Base-by-base conservation (phyloP, 768 basidiomycete genomes). In the Suillus subalutaceus region DNA sequence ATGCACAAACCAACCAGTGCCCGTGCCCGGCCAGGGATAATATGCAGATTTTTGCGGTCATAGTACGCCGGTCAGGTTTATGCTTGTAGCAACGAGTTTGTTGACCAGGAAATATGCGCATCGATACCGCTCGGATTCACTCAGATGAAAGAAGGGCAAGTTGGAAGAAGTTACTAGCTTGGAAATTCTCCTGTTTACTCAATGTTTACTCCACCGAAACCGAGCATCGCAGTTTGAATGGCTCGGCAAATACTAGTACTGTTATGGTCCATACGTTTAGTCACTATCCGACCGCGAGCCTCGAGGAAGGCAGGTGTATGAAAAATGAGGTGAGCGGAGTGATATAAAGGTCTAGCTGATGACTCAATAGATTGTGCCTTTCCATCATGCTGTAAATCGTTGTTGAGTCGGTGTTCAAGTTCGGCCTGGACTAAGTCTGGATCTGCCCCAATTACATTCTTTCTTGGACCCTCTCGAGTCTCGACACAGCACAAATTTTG, bases 261-360 rank as follows among this genome's bases (percentile, higher is more conserved):
- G 6, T 16, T n/a, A 12, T 35, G 35, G n/a, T 44, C 43, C 18
- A 48, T 13, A 57, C 12, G 38, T n/a, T n/a, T 35, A 1, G 32
- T 13, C 20, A n/a, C 35, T 56, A n/a, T 15, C 30, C 52, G 5
- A 40, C 58, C 8, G 40, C 26, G 40, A 60, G 40, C 58, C 58
- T 60, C 41, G 59, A 43, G 59, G 59, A 60, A 43, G 59, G 41
- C 59, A 41, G 58, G 58, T 41, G 40, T 59, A 30, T 30, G 40
- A 59, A 59, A 59, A 59, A 59, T 40, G 58, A 59, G 58, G 58
- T 59, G 23, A 59, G 40, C 10, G 40, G 58, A 23, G n/a, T 59
- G 58, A 59, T 59, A 40, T 59, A 40, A 59, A 41, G 16, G 38
- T 59, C 20, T 40, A 59, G 16, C 38, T 59, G 15, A 26, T 40